Base-by-base conservation (phyloP, 2,329 filamentous ascomycete species). In the Ophioceras dolichostomum region DNA sequence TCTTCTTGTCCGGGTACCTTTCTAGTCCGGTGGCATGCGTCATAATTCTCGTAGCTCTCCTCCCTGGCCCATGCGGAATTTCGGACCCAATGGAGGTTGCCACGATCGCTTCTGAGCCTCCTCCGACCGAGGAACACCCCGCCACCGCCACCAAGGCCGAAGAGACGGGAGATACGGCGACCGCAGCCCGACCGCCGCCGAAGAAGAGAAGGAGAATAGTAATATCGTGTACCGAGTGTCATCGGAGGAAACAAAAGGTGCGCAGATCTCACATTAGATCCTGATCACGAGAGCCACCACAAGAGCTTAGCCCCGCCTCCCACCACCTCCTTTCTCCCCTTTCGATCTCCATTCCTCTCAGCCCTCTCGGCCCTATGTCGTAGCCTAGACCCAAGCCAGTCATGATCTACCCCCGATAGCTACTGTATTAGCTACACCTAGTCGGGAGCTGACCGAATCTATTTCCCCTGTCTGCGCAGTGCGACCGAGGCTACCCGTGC, bases 211-310 rank as follows among this genome's bases (percentile, higher is more conserved):
- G 70, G 47, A 64, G 75, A 28, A 61, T 73, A 30, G 71, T 78
- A 32, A 73, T 79, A 40, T 77, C 72, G 7, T 79, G 75, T 46
- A 73, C 67, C 10, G 74, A 79, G 49, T 79, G 75, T 45, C 75
- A 79, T 53, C 62, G 74, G 42, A 64, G 75, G 41, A 79, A 79
- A 49, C 72, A 76, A 49, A 74, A 74, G 62, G 69, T 69, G 32
- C 26, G 49, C 10, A 3, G 17, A 32, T 10, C 3, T 13, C 8
- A 12, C n/a, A 9, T 3, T 7, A 30, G 14, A 30, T 30, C 13
- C 27, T 29, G 13, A 14, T 13, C 27, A 9, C 24, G 7, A 26
- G 8, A 8, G 2, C 27, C 27, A 29, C 17, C 13, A 4, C 10
- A 7, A 29, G 2, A n/a, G n/a, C n/a, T n/a, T n/a, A 5, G 14